Base-by-base conservation (phyloP, 2,329 filamentous ascomycete genomes). In the Colletotrichum euphorbiae region DNA sequence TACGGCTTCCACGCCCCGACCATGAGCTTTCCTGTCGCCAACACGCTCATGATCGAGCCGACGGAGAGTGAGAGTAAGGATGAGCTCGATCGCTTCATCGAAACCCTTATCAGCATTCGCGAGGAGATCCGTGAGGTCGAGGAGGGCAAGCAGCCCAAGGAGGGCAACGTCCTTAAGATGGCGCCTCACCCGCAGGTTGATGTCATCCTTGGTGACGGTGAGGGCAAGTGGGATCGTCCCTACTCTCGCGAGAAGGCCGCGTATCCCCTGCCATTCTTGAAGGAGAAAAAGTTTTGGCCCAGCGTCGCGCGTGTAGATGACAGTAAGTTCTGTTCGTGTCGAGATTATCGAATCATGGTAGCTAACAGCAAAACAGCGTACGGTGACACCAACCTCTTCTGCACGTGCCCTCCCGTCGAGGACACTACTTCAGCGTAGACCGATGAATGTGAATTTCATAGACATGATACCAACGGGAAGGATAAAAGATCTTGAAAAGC, bases 271-370 rank as follows among this genome's bases (percentile, higher is more conserved):
- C 84, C 89, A 0, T 97, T 89, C 81, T 81, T 98, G 70, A 87
- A 88, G 78, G 93, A 97, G 87, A 98, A 97, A 91, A 98, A 98
- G 85, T 98, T 98, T 82, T 98, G 95, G 95, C 94, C 95, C 0
- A 90, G 84, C 40, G 93, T 97, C 13, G 93, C 91, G 6, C 87
- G 95, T 77, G 84, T 98, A 19, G 92, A 98, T 77, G 95, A 98
- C 83, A 87, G 93, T 95, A 80, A 85, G 91, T 84, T 52, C 21
- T 19, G 17, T 8, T 42, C 24, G 61, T n/a, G 21, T 15, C 40
- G 4, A 1, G 6, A 3, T 17, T 4, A 19, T 50, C 3, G 15
- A 4, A 33, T 15, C 17, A 31, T 3, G 21, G 1, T 36, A 59
- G 24, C 72, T 76, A 58, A 74, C 71, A 51, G 1, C n/a, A 13